A percentile compares a stretch with the other conserved stretches of the same genome.
phyloP scores from a whole-genome alignment of 2,329 filamentous ascomycete genomes.

The Cladophialophora psammophila region DNA sequence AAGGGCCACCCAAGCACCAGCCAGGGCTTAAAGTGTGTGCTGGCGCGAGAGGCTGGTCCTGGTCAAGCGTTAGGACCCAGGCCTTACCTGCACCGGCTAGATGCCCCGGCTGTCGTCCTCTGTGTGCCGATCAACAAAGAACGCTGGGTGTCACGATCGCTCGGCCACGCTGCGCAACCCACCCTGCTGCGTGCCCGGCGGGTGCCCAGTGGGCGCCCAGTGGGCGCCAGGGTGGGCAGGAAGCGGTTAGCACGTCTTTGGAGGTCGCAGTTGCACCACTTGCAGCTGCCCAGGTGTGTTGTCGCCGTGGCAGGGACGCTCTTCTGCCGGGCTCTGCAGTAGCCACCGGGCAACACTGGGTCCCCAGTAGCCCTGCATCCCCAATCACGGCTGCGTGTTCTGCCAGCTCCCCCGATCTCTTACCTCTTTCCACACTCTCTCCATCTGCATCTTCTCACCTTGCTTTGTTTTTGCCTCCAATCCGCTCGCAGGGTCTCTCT shows the following conservation, averaged over 20 bases:
- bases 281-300: constrained; percentile 7
- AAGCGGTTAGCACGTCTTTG: background rate
- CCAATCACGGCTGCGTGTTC: constrained; percentile 41
- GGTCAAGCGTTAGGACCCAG: constrained; percentile 6
- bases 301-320: constrained; percentile 11
- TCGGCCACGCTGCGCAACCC: constrained; percentile 9
- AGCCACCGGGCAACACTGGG: constrained; percentile 32
- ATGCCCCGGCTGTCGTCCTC: constrained; percentile 9
- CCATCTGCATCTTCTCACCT: constrained; percentile 37
- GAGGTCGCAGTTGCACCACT: background rate
- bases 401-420: constrained; percentile 39
- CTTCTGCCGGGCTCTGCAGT: constrained; percentile 9
- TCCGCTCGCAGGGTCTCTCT: constrained; percentile 24
- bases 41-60: constrained; percentile 15
- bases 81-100: constrained; percentile 22
- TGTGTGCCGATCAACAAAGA: constrained; percentile 14
- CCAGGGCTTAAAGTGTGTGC: constrained; percentile 2
- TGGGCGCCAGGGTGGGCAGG: too few species aligned
- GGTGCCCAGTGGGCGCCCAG: too few species aligned
- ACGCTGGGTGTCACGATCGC: constrained; percentile 4
- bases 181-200: constrained; percentile 7
- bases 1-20: background rate
- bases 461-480: constrained; percentile 34
- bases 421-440: constrained; percentile 36
- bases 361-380: constrained; percentile 39